phyloP scores from a whole-genome alignment of 495 filamentous ascomycete species.

The Glonium stellatum region DNA sequence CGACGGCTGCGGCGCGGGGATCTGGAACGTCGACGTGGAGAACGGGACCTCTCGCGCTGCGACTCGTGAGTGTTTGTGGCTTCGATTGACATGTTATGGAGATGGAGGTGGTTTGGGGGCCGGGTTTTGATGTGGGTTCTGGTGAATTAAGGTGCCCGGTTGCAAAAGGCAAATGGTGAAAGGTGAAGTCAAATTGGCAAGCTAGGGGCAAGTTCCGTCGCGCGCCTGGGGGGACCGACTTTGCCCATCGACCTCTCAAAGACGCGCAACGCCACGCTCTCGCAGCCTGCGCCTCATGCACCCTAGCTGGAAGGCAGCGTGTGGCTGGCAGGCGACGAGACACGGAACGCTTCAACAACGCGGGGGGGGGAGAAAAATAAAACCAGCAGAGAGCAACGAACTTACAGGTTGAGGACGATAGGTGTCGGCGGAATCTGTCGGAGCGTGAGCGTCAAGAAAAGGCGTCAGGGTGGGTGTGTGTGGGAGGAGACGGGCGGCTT shows the following conservation, averaged over 20 bases:
- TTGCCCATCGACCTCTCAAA: neutral
- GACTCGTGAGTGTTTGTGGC: constrained; percentile 18
- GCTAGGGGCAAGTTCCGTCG: constrained; percentile 3
- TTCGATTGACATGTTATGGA: constrained; percentile 21
- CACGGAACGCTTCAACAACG: neutral
- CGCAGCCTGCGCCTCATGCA: neutral
- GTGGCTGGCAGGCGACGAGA: neutral
- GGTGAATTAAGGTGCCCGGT: neutral
- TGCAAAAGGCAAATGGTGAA: neutral
- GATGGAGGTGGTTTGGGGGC: neutral
- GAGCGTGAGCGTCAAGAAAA: constrained; percentile 1
- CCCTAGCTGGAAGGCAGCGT: neutral
- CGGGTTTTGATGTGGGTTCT: neutral
- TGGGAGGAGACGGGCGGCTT: neutral
- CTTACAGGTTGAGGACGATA: constrained; percentile 26
- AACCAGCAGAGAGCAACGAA: neutral
- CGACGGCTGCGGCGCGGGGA: constrained; percentile 68
- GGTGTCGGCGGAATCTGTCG: constrained; percentile 21
- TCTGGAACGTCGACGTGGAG: constrained; percentile 80
- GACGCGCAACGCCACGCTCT: neutral
- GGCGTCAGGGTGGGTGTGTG: neutral
- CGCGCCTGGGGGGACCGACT: neutral
- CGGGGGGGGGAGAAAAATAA: neutral
- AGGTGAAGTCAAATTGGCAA: neutral
- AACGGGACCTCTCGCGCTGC: constrained; percentile 93